Evolutionary conservation across 495 filamentous ascomycete species (phyloP), one percentile per base, ranked within the genome.

Genomic region (Xylaria venustula): DNA sequence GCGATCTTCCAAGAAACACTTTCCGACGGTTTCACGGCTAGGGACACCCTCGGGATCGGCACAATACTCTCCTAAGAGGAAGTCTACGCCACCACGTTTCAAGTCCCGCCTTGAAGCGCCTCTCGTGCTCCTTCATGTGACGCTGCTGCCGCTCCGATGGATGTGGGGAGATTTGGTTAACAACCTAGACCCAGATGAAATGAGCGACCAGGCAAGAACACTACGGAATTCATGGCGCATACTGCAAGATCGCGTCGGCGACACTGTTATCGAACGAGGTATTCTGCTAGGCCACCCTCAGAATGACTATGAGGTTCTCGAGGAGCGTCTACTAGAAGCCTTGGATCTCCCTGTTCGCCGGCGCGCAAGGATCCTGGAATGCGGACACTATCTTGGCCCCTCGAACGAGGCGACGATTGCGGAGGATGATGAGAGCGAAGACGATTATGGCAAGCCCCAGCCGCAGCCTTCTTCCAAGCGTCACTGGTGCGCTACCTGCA

Each of bases 261-360:
- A 91, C 17, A 93, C 89, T 0, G 85, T 96, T 2, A 75, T 94
- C 11, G 89, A 92, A 64, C 84, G 94, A 1, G 94, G 94, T 0
- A 81, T 98, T 15, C 77, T 98, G 42, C 82, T 98, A 7, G 87
- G 91, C 1, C 94, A 98, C 68, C 94, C 94, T 12, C 85, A 89
- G 65, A 91, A 92, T 59, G 88, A 95, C 63, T 97, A 93, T 67
- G 93, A 96, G 67, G 73, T 96, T 23, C 83, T 98, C 0, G 94
- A 98, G 73, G 94, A 97, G 72, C 81, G 92, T 15, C 77, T 98
- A n/a, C 75, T 97, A 3, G 93, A 97, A 73, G 87, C 88, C 7
- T 74, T 98, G 25, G 91, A 97, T 64, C 75, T 97, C 12, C 87
- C 87, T 36, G 77, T 83, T 1, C 72, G 70, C 20, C 72, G 77